Percentiles rank a stretch among this genome's conserved stretches.
Evolutionary conservation across 164 flowering plant species (phyloP).

Genomic region (Vitis cinerea): DNA sequence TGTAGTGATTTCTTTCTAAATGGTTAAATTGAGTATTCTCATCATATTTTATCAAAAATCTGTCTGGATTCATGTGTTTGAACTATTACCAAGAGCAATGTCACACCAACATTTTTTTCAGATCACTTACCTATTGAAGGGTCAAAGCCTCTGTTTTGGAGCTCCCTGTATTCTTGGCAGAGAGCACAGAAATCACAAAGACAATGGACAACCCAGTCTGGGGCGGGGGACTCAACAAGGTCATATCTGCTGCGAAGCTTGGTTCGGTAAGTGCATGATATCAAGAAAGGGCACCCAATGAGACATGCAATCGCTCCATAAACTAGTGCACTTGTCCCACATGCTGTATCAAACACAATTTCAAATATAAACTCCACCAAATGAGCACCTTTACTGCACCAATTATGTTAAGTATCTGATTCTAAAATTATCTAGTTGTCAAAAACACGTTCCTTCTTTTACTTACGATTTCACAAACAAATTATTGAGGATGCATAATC

Average conservation of each 20-base stretch:
- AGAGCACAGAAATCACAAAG: conserved; percentile 45
- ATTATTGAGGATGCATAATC: no score
- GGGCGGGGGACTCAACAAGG: conserved; percentile 34
- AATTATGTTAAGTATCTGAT: no score
- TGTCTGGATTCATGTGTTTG: no score
- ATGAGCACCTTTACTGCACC: no score
- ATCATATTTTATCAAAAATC: no score
- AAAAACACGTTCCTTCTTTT: no score
- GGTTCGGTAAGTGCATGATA: conserved; percentile 35
- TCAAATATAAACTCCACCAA: not conserved
- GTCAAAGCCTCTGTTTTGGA: conserved; percentile 34
- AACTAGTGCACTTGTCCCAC: conserved; percentile 28
- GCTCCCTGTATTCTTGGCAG: conserved; percentile 42
- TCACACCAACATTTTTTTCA: not conserved
- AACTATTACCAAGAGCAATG: not conserved
- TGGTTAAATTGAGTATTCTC: no score
- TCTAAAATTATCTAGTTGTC: no score
- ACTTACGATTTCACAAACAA: no score
- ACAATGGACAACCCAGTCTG: conserved; percentile 35
- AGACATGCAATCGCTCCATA: conserved; percentile 16
- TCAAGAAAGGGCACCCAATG: conserved; percentile 31
- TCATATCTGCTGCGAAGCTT: conserved; percentile 29
- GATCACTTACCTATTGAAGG: conserved; percentile 24
- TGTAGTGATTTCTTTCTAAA: no score
- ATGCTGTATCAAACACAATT: conserved; percentile 25